Conservation (phyloP, 2,329 filamentous ascomycete species). For the Cylindrodendrum hubeiense region DNA sequence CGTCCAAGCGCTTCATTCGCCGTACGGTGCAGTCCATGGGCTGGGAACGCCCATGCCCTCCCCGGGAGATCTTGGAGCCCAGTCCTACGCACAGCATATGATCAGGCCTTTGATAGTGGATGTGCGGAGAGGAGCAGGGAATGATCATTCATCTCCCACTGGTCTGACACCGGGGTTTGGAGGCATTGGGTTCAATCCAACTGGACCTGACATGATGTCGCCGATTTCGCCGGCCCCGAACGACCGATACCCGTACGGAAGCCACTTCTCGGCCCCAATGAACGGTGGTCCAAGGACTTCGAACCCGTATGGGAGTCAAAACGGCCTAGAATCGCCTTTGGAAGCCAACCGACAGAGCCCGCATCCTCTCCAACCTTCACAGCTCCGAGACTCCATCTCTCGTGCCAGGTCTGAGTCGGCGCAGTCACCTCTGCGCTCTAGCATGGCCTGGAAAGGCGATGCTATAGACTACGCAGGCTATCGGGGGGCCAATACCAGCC, state of each 20-base stretch:
- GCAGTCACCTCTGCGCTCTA: slow-evolving; percentile 69
- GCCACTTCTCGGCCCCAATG: slow-evolving; percentile 61
- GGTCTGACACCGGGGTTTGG: slow-evolving; percentile 77
- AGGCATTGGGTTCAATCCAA: slow-evolving; percentile 72
- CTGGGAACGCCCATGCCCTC: slow-evolving; percentile 62
- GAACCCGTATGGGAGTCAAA: slow-evolving; percentile 65
- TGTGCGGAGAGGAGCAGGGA: slow-evolving; percentile 71
- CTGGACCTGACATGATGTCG: slow-evolving; percentile 67
- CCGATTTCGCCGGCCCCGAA: slow-evolving; percentile 67
- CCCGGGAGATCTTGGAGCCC: slow-evolving; percentile 60
- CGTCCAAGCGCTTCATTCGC: slow-evolving; percentile 75
- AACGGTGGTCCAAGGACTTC: slow-evolving; percentile 62
- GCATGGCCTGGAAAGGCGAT: slow-evolving; percentile 74
- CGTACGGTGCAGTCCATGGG: slow-evolving; percentile 72
- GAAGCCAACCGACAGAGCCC: slow-evolving; percentile 61
- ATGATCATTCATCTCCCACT: slow-evolving; percentile 76
- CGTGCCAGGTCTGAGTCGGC: slow-evolving; percentile 69
- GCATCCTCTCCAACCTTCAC: slow-evolving; percentile 68
- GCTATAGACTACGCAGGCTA: slow-evolving; percentile 69
- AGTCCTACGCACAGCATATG: slow-evolving; percentile 70
- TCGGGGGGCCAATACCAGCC: slow-evolving; percentile 59
- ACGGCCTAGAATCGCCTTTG: slow-evolving; percentile 58
- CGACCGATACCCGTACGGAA: slow-evolving; percentile 67
- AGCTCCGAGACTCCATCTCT: slow-evolving; percentile 68
- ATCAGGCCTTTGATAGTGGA: slow-evolving; percentile 78